Conservation (phyloP, 495 filamentous ascomycete species). For the Hypoxylon subgilvum region DNA sequence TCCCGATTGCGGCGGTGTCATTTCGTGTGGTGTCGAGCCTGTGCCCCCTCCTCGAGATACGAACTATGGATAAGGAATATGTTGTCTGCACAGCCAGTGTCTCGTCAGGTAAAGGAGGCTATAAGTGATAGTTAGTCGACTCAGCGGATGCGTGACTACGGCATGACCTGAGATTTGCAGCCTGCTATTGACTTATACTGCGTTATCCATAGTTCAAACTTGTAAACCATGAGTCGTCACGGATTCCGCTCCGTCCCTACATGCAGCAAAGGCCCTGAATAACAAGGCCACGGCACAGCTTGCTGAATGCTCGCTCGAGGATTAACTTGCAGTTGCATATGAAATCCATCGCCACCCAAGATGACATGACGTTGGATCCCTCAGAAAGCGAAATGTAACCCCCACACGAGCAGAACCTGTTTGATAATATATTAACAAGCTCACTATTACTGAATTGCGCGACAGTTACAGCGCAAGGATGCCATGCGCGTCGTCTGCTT, state of each 20-base stretch:
- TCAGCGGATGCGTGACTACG: slow-evolving; percentile 4
- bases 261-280: slow-evolving; percentile 3
- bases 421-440: slow-evolving; percentile 24
- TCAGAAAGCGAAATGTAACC: slow-evolving; percentile 33
- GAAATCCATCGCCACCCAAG: slow-evolving; percentile 11
- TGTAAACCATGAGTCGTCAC: not conserved
- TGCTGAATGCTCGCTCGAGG: slow-evolving; percentile 7
- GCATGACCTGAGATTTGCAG: slow-evolving; percentile 3
- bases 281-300: too few relatives aligned
- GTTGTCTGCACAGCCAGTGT: not conserved
- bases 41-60: slow-evolving; percentile 7
- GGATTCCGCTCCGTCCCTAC: not conserved
- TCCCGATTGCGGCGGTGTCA: slow-evolving; percentile 15
- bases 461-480: too few relatives aligned
- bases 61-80: slow-evolving; percentile 7
- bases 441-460: slow-evolving; percentile 13
- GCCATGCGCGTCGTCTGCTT: slow-evolving; percentile 4
- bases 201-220: not conserved
- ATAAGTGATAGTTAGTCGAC: not conserved
- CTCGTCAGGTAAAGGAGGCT: slow-evolving; percentile 6
- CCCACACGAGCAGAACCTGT: slow-evolving; percentile 22
- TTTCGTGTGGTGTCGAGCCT: slow-evolving; percentile 12
- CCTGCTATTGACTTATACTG: slow-evolving; percentile 7
- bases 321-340: slow-evolving; percentile 22
- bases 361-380: slow-evolving; percentile 32